Evolutionary conservation across 1,139 yeast species (phyloP).

Genomic region (Hansenula sp.): DNA sequence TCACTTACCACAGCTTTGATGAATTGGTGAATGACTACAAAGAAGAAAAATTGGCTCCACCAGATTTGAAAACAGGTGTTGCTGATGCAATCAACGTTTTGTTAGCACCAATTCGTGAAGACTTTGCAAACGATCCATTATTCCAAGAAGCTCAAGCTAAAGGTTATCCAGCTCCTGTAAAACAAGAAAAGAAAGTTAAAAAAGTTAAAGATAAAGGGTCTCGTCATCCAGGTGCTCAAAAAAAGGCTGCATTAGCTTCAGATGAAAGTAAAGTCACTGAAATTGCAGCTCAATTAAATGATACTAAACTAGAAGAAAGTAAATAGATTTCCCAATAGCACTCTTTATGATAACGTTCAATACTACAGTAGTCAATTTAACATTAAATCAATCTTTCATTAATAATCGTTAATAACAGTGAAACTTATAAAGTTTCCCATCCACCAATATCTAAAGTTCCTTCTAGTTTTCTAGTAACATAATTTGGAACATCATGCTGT

Average conservation of each 20-base stretch:
- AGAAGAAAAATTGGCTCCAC: slow-evolving; percentile 76
- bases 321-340: background rate
- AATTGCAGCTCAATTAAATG: background rate
- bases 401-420: background rate
- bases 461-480: slow-evolving; percentile 76
- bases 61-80: slow-evolving; percentile 91
- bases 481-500: slow-evolving; percentile 73
- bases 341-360: too few relatives aligned
- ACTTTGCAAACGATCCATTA: slow-evolving; percentile 55
- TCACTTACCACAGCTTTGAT: slow-evolving; percentile 68
- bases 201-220: slow-evolving; percentile 81
- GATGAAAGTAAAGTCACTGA: slow-evolving; percentile 28
- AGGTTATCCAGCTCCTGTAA: slow-evolving; percentile 81
- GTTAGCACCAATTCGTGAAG: slow-evolving; percentile 80
- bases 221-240: slow-evolving; percentile 64
- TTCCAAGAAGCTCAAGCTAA: slow-evolving; percentile 69
- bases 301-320: slow-evolving; percentile 4
- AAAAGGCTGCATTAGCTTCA: slow-evolving; percentile 16
- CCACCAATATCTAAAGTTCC: slow-evolving; percentile 84
- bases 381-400: background rate
- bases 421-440: slow-evolving; percentile 76
- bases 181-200: slow-evolving; percentile 59
- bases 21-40: slow-evolving; percentile 69
- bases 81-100: slow-evolving; percentile 76
- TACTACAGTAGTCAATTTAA: too few relatives aligned